These are phyloP conservation scores for Amphichorda felina DNA, from an alignment of 2,329 filamentous ascomycete genomes.

Conservation along the genomic window DNA sequence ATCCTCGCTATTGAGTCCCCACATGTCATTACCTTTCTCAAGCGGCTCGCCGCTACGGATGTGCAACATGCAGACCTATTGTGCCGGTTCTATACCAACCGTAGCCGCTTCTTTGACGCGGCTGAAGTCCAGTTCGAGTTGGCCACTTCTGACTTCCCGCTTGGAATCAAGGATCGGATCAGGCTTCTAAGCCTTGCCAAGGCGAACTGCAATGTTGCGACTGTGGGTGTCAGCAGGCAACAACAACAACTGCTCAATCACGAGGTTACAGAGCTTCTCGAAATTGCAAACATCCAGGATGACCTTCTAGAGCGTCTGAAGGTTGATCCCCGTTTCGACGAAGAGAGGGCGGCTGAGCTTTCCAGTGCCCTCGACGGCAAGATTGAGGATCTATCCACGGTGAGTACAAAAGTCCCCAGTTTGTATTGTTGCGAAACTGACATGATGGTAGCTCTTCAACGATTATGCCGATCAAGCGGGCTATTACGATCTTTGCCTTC, in stretches of 20 bases:
- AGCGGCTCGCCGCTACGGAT: slow-evolving; percentile 61
- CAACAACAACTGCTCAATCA: slow-evolving; percentile 77
- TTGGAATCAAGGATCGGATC: slow-evolving; percentile 77
- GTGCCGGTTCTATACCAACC: slow-evolving; percentile 84
- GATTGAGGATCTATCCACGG: slow-evolving; percentile 64
- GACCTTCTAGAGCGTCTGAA: slow-evolving; percentile 72
- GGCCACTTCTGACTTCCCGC: slow-evolving; percentile 67
- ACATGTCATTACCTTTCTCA: slow-evolving; percentile 77
- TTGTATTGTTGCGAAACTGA: slow-evolving; percentile 7
- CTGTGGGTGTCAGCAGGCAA: slow-evolving; percentile 64
- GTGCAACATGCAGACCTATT: slow-evolving; percentile 77
- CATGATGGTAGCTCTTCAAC: slow-evolving; percentile 64
- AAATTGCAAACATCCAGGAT: slow-evolving; percentile 90
- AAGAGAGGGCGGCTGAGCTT: slow-evolving; percentile 52
- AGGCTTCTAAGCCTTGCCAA: slow-evolving; percentile 83
- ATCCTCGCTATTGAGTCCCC: slow-evolving; percentile 75
- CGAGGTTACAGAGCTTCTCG: slow-evolving; percentile 73
- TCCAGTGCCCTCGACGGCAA: slow-evolving; percentile 61
- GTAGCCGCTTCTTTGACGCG: slow-evolving; percentile 73
- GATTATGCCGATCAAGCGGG: slow-evolving; percentile 79
- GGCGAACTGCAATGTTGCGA: slow-evolving; percentile 80
- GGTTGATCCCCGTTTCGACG: slow-evolving; percentile 55
- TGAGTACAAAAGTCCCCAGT: slow-evolving; percentile 36
- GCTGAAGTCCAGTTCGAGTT: slow-evolving; percentile 77
- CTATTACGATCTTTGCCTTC: slow-evolving; percentile 87